phyloP scores from a whole-genome alignment of 1,284 basidiomycete genomes.

The Apiotrichum sp. region DNA sequence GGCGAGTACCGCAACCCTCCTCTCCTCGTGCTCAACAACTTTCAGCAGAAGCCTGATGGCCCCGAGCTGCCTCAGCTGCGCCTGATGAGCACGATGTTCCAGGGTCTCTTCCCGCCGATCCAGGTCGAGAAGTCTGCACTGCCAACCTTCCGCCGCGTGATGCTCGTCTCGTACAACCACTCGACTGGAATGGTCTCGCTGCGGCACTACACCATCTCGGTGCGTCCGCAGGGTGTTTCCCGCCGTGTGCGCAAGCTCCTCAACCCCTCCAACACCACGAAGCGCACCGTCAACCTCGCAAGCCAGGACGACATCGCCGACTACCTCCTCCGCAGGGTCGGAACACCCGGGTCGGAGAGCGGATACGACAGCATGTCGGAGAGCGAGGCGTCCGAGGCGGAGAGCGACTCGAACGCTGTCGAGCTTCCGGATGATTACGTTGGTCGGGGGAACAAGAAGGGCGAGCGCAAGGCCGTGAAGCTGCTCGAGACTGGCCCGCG shows the following conservation, averaged over 20 bases:
- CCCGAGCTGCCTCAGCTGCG: slow-evolving; percentile 47
- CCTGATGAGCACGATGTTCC: slow-evolving; percentile 52
- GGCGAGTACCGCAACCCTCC: slow-evolving; percentile 48
- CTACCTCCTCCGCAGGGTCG: slow-evolving; percentile 67
- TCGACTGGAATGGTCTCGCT: slow-evolving; percentile 85
- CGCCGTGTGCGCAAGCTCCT: slow-evolving; percentile 84
- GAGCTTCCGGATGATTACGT: slow-evolving; percentile 87
- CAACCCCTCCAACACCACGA: slow-evolving; percentile 44
- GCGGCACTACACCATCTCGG: slow-evolving; percentile 90
- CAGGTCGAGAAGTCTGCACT: slow-evolving; percentile 64
- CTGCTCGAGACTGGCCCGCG: slow-evolving; percentile 92
- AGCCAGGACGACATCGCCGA: slow-evolving; percentile 92
- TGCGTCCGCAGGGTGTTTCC: slow-evolving; percentile 90
- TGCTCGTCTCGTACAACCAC: slow-evolving; percentile 86
- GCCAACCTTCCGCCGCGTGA: slow-evolving; percentile 80
- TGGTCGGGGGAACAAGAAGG: slow-evolving; percentile 86
- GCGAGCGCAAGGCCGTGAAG: slow-evolving; percentile 80
- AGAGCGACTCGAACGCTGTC: slow-evolving; percentile 65
- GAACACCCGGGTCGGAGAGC: slow-evolving; percentile 44
- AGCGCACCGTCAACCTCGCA: slow-evolving; percentile 63
- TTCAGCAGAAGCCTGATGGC: slow-evolving; percentile 49
- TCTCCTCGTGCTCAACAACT: slow-evolving; percentile 50
- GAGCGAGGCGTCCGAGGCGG: slow-evolving; percentile 60
- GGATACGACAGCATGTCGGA: slow-evolving; percentile 74
- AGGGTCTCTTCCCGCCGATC: slow-evolving; percentile 53